Percentiles rank a stretch among this genome's conserved stretches.
phyloP scores from a whole-genome alignment of 805 yeast genomes.

The Pichia ethanolica region DNA sequence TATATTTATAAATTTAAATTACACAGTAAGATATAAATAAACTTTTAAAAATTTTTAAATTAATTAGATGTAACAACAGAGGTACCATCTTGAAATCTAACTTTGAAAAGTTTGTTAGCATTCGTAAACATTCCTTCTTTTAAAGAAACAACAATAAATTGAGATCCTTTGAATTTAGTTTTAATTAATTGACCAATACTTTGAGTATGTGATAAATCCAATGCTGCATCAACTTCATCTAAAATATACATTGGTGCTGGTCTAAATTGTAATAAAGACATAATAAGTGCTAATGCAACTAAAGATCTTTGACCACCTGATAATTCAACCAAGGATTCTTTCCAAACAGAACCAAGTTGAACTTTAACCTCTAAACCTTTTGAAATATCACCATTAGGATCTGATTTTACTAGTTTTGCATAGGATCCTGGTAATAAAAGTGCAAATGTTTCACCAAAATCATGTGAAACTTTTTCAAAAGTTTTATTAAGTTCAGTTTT shows the following conservation, averaged over 20 bases:
- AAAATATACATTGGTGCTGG: slow-evolving; percentile 98
- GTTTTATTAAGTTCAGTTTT: slow-evolving; percentile 75
- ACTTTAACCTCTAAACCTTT: slow-evolving; percentile 89
- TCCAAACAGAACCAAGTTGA: slow-evolving; percentile 88
- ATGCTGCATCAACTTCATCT: slow-evolving; percentile 98
- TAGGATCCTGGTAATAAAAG: slow-evolving; percentile 84
- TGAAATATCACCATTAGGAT: slow-evolving; percentile 66
- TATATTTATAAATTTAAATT: no score
- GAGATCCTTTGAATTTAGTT: slow-evolving; percentile 91
- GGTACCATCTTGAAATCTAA: slow-evolving; percentile 94
- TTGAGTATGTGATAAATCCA: slow-evolving; percentile 94
- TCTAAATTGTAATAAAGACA: slow-evolving; percentile 87
- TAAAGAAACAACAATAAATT: slow-evolving; percentile 91
- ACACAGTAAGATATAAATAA: no score
- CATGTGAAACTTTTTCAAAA: slow-evolving; percentile 78
- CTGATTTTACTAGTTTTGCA: slow-evolving; percentile 80
- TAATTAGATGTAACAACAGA: slow-evolving; percentile 76
- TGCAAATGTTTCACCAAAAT: slow-evolving; percentile 84
- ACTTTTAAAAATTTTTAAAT: no score
- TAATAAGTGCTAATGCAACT: slow-evolving; percentile 83
- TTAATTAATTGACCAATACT: slow-evolving; percentile 95
- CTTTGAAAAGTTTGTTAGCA: slow-evolving; percentile 89
- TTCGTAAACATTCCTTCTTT: slow-evolving; percentile 98
- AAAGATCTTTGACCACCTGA: slow-evolving; percentile 97
- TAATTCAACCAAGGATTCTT: slow-evolving; percentile 86